phyloP scores from a whole-genome alignment of 192 early-diverging fungal species.

The Mycoemilia scoparia region DNA sequence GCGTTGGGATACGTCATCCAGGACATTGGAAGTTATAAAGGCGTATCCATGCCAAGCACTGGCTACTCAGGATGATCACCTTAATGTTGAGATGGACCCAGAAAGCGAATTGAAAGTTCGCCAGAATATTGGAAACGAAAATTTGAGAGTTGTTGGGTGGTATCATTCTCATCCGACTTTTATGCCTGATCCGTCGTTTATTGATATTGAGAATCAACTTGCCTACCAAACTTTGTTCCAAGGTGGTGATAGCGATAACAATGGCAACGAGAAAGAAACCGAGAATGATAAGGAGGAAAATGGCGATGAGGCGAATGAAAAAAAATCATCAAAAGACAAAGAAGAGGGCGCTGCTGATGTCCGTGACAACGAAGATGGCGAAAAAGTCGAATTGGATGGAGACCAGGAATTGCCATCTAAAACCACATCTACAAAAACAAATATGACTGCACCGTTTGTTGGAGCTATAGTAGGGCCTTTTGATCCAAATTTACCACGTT shows the following conservation, averaged over 20 bases:
- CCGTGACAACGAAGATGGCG: no score
- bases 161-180: conserved; percentile 90
- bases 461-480: conserved; percentile 85
- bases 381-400: no score
- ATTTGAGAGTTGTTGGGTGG: conserved; percentile 78
- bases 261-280: conserved; percentile 9
- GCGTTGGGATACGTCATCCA: conserved; percentile 33
- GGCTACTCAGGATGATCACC: conserved; percentile 43
- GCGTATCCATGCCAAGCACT: conserved; percentile 64
- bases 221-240: conserved; percentile 67
- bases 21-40: conserved; percentile 38
- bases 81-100: conserved; percentile 85
- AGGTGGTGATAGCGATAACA: conserved; percentile 28
- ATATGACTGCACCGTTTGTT: conserved; percentile 49
- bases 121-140: conserved; percentile 45
- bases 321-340: no score
- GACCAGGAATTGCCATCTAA: no score
- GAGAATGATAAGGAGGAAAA: no score
- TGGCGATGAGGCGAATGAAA: no score
- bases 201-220: conserved; percentile 78
- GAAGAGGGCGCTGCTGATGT: neutral
- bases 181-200: conserved; percentile 66
- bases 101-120: conserved; percentile 56
- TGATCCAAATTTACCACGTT: conserved; percentile 53
- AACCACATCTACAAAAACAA: neutral